phyloP scores from a whole-genome alignment of 305 asterid genomes.

The Fraxinus albicans region DNA sequence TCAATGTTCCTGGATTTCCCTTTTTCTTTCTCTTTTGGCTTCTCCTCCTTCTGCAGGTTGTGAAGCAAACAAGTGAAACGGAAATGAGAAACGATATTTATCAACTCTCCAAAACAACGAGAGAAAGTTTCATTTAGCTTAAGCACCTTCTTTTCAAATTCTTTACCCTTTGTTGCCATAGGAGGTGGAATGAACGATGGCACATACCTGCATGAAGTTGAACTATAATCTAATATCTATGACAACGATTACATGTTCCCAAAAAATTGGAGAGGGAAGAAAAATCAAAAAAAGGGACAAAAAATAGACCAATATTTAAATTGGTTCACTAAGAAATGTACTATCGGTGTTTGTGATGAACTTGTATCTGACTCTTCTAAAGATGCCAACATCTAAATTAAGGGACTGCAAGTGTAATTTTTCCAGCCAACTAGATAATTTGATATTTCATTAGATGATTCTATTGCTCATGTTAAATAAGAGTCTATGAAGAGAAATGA shows the following conservation, averaged over 20 bases:
- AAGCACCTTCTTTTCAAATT: slow-evolving; percentile 79
- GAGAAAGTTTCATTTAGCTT: slow-evolving; percentile 7
- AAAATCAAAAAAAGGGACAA: neutral
- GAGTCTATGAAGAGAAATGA: neutral
- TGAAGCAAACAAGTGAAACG: slow-evolving; percentile 19
- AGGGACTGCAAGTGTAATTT: neutral
- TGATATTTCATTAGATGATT: neutral
- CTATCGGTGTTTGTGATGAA: neutral
- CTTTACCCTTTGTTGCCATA: slow-evolving; percentile 82
- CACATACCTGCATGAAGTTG: slow-evolving; percentile 84
- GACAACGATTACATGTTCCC: slow-evolving; percentile 31
- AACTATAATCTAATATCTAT: slow-evolving; percentile 52
- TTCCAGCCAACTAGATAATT: neutral
- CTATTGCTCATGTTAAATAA: neutral
- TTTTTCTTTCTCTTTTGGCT: slow-evolving; percentile 80
- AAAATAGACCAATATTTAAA: neutral
- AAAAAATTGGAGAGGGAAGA: slow-evolving; percentile 8
- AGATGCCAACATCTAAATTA: neutral
- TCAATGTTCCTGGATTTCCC: slow-evolving; percentile 89
- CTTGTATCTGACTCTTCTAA: neutral
- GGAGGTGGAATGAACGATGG: slow-evolving; percentile 97
- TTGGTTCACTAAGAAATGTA: neutral
- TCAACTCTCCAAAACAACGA: neutral
- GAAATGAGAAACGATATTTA: slow-evolving; percentile 16
- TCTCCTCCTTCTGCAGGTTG: slow-evolving; percentile 75